A percentile compares a stretch with the other conserved stretches of the same genome.
Conservation (phyloP, 2,329 filamentous ascomycete species). For the Talaromyces funiculosus region DNA sequence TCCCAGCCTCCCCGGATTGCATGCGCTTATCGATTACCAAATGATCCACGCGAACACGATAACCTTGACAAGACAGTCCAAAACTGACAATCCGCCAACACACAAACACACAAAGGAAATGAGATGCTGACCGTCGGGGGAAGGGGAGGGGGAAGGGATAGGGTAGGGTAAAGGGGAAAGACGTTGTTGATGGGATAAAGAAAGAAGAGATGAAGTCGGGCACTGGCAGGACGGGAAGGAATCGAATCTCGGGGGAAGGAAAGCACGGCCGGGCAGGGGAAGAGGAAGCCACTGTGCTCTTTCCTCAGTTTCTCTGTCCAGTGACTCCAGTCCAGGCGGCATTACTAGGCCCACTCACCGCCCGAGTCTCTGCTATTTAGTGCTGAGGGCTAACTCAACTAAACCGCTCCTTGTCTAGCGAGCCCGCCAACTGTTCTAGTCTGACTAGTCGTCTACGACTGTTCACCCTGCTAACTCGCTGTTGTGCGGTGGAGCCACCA, state of each 20-base stretch:
- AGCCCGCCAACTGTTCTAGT: slow-evolving; percentile 3
- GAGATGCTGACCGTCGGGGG: slow-evolving; percentile 16
- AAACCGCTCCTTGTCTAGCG: not conserved
- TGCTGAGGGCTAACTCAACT: not conserved
- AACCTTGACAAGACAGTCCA: slow-evolving; percentile 5
- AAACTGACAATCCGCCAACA: slow-evolving; percentile 7
- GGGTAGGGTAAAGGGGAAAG: slow-evolving; percentile 15
- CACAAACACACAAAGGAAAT: slow-evolving; percentile 12
- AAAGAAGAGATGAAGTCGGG: not conserved
- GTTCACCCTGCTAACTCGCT: not conserved
- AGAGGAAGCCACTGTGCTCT: not conserved
- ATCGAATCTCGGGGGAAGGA: slow-evolving; percentile 3
- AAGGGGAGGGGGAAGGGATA: slow-evolving; percentile 14
- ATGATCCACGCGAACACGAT: slow-evolving; percentile 13
- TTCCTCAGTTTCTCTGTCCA: not conserved
- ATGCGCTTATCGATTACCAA: slow-evolving; percentile 13
- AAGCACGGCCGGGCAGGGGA: not conserved
- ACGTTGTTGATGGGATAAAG: slow-evolving; percentile 12
- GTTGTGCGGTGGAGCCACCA: slow-evolving; percentile 6
- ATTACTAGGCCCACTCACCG: slow-evolving; percentile 12
- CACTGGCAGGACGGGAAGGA: not conserved
- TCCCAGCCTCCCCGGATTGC: slow-evolving; percentile 13
- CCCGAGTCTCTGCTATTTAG: slow-evolving; percentile 8
- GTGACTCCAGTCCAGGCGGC: not conserved
- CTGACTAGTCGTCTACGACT: no score